phyloP scores from a whole-genome alignment of 2,329 filamentous ascomycete species.

The Claviceps sp. region DNA sequence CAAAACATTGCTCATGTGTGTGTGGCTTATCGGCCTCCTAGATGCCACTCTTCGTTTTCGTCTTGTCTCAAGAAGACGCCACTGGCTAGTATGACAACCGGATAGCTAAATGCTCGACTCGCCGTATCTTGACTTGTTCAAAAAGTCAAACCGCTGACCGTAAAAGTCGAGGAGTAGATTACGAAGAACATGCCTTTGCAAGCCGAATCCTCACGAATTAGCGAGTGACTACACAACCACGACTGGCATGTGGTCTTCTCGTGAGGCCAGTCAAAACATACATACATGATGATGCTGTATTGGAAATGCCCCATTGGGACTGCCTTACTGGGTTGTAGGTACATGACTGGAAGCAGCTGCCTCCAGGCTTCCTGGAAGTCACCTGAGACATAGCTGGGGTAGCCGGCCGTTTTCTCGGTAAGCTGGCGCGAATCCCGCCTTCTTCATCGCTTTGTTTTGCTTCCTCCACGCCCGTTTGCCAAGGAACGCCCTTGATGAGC shows the following conservation, averaged over 20 bases:
- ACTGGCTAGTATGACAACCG: too few relatives aligned
- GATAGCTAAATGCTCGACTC: not conserved
- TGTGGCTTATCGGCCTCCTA: too few relatives aligned
- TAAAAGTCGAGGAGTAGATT: not conserved
- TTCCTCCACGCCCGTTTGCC: not conserved
- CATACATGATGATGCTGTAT: not conserved
- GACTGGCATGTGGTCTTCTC: not conserved
- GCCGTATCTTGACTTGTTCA: not conserved
- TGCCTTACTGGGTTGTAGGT: not conserved
- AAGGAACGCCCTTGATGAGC: not conserved
- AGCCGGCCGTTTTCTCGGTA: conserved; percentile 1
- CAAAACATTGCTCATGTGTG: too few relatives aligned
- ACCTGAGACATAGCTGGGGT: conserved; percentile 6
- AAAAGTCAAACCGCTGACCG: not conserved
- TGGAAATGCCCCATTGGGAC: not conserved
- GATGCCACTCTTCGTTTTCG: too few relatives aligned
- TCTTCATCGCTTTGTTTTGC: not conserved
- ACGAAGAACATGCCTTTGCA: not conserved
- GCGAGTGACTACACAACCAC: not conserved
- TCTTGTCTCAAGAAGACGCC: too few relatives aligned
- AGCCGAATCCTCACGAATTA: not conserved
- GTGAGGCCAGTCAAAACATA: not conserved
- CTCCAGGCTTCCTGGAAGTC: conserved; percentile 7
- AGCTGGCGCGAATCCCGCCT: conserved; percentile 1
- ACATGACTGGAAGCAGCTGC: not conserved